These are phyloP conservation scores for Dictyostelium brefeldianum DNA, from an alignment of 78 protist genomes.

Conservation along the genomic window DNA sequence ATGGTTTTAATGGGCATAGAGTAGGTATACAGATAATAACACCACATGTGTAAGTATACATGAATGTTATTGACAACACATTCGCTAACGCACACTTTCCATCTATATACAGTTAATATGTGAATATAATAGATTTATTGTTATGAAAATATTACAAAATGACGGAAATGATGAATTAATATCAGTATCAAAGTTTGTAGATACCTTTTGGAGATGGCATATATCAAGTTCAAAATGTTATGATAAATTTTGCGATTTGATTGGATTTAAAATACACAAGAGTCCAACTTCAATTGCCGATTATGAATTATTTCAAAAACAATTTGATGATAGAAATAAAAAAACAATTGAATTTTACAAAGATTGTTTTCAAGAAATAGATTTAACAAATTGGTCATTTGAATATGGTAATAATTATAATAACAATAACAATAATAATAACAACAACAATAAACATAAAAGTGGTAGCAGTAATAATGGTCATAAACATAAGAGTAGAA, in stretches of 20 bases:
- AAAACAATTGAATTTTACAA: not conserved
- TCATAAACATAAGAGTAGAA: not conserved
- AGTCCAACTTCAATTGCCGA: not conserved
- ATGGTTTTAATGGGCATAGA: too few relatives aligned
- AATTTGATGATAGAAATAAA: not conserved
- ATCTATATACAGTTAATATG: slow-evolving; percentile 1
- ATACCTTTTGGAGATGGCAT: not conserved
- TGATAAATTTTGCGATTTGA: not conserved
- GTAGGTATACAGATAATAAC: too few relatives aligned
- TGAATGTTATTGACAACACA: too few relatives aligned
- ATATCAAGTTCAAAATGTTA: not conserved
- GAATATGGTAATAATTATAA: not conserved
- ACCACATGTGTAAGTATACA: too few relatives aligned
- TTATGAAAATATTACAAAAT: slow-evolving; percentile 3
- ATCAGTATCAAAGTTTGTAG: not conserved
- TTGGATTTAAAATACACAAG: not conserved
- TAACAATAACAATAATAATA: not conserved
- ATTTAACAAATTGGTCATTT: not conserved
- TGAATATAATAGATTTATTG: slow-evolving; percentile 15
- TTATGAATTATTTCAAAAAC: not conserved
- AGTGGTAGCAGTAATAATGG: not conserved
- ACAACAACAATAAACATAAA: not conserved
- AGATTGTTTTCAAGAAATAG: not conserved
- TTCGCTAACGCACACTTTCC: too few relatives aligned
- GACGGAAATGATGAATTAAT: not conserved